Base-by-base conservation (phyloP, 257 asterid species). In the Ilex aquifolium region DNA sequence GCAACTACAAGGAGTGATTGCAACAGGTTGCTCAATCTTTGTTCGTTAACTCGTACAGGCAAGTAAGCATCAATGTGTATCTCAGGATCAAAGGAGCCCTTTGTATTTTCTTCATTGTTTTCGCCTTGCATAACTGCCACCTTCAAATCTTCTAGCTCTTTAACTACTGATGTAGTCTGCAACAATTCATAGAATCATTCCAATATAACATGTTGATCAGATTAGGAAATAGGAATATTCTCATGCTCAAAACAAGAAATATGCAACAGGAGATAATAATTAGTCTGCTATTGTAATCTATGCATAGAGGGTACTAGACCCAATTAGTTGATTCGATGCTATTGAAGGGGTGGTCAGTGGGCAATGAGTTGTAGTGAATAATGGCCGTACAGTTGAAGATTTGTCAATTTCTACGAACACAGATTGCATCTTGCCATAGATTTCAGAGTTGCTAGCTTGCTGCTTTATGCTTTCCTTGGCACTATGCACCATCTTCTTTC, bases 11-110 rank as follows among this genome's bases (percentile, higher is more conserved):
- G 40, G 1, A 85, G n/a, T 2, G 92, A 82, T 44, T 85, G 88
- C 65, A 85, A 56, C 59, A 85, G 64, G 57, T 85, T 85, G 83
- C 92, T 85, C 53, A 82, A 74, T 65, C 92, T 70, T 55, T 85
- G 92, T 76, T 85, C 92, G 44, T 85, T 82, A 2, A 85, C 92
- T 0, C 88, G 77, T n/a, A 82, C 86, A 0, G 88, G 88, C 61
- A 82, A 68, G 70, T 82, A 70, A 6, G 70, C 79, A 48, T 82
- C 86, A 32, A 85, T 76, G 57, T 74, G 40, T 39, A 73, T 79
- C 59, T 77, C 84, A 3, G 80, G 85, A 59, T 79, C 86, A 57
- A 81, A 79, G 2, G 32, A 48, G 50, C 63, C 68, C 44, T 55
- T 66, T 11, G 36, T 48, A 44, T 63, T 39, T 11, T 70, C 73